phyloP scores from a whole-genome alignment of 108 stramenopile genomes.

The Ochromonas danica region DNA sequence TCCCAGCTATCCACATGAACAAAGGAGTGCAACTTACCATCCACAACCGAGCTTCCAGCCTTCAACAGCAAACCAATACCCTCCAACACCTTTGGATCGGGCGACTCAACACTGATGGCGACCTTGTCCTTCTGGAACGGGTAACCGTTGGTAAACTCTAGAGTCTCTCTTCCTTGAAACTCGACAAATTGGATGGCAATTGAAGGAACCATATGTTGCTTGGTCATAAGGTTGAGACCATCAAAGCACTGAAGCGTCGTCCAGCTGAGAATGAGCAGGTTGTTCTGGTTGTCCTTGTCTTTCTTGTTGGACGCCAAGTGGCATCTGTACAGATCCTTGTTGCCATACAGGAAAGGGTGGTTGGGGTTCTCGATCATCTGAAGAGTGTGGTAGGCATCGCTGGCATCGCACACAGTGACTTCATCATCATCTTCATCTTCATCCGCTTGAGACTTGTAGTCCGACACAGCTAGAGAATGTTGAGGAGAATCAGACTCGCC shows the following conservation, averaged over 20 bases:
- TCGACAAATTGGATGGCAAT: neutral
- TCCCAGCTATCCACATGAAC: constrained; percentile 5
- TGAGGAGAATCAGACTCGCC: neutral
- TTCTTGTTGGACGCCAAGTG: constrained; percentile 21
- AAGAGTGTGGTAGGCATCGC: neutral
- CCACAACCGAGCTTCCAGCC: neutral
- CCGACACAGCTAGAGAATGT: neutral
- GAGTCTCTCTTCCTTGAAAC: neutral
- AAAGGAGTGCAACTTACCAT: neutral
- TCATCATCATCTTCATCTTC: neutral
- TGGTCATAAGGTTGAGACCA: neutral
- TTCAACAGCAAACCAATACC: neutral
- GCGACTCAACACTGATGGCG: neutral
- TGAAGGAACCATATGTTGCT: constrained; percentile 11
- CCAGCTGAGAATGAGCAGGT: neutral
- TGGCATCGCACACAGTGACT: neutral
- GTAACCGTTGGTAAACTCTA: neutral
- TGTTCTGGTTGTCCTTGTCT: constrained; percentile 2
- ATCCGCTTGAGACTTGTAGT: neutral
- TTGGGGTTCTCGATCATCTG: constrained; percentile 4
- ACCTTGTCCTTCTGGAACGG: neutral
- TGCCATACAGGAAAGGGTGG: neutral
- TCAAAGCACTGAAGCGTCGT: constrained; percentile 1
- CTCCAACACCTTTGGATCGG: neutral
- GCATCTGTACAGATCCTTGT: neutral